Conservation (phyloP, 257 asterid genomes). For the Lycium barbarum region DNA sequence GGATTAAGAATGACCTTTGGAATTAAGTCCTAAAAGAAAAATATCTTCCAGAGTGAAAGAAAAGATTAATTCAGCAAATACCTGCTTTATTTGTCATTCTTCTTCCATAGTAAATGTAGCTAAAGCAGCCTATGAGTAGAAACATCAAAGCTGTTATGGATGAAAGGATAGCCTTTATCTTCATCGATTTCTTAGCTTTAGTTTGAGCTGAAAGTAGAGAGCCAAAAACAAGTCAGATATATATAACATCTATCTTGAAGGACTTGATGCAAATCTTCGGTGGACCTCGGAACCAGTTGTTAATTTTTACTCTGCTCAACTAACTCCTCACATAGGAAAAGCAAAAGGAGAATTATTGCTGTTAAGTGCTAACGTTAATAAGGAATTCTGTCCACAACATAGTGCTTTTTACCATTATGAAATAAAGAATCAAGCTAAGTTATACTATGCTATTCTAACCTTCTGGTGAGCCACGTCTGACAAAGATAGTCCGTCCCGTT, state of each 20-base stretch:
- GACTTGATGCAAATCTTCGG: neutral
- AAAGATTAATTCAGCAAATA: neutral
- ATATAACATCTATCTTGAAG: neutral
- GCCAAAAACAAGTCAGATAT: neutral
- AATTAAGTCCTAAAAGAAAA: neutral
- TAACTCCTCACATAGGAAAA: neutral
- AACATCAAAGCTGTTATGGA: neutral
- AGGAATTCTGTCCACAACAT: neutral
- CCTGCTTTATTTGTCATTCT: neutral
- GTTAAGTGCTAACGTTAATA: neutral
- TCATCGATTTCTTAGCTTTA: neutral
- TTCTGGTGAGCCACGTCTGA: neutral
- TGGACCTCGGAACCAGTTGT: neutral
- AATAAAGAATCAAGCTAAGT: neutral
- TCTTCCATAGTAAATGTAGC: neutral
- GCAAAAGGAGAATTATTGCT: neutral
- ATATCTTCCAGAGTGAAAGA: neutral
- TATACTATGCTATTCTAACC: neutral
- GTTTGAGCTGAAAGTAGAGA: conserved; percentile 6
- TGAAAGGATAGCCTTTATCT: neutral
- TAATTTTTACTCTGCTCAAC: neutral
- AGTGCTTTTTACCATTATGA: neutral
- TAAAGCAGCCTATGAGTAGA: neutral
- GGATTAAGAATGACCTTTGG: neutral
- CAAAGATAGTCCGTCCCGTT: neutral